phyloP scores from a whole-genome alignment of 495 filamentous ascomycete genomes.

The Neurospora sublineolata region DNA sequence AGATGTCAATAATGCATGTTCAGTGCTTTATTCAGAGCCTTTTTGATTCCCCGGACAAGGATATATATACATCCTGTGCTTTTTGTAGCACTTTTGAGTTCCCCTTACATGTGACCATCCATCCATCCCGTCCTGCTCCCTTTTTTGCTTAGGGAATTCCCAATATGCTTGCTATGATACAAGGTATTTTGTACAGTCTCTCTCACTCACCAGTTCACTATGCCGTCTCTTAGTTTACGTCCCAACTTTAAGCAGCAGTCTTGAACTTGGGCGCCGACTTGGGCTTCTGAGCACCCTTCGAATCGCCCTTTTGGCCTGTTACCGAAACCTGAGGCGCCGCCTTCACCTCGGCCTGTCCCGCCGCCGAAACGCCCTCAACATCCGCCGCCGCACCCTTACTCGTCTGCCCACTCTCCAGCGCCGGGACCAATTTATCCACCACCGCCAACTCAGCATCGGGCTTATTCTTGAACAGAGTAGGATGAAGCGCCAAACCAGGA shows the following conservation, averaged over 20 bases:
- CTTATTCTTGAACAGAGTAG: conserved; percentile 29
- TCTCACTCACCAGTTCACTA: background rate
- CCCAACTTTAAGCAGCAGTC: background rate
- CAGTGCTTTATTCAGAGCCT: too few species aligned
- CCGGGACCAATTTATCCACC: conserved; percentile 24
- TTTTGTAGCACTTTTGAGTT: background rate
- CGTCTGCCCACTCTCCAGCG: conserved; percentile 12
- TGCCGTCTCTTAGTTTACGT: background rate
- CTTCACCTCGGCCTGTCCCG: background rate
- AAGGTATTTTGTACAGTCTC: background rate
- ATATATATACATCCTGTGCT: background rate
- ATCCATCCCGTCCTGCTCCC: background rate
- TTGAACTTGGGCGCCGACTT: background rate
- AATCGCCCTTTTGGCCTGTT: background rate
- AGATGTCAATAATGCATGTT: too few species aligned
- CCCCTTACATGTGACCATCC: background rate
- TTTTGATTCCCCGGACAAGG: background rate
- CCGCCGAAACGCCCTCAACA: background rate
- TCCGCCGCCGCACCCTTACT: conserved; percentile 2
- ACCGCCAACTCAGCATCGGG: conserved; percentile 27
- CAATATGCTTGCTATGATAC: background rate
- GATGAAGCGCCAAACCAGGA: conserved; percentile 28
- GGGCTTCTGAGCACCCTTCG: background rate
- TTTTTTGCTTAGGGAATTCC: background rate
- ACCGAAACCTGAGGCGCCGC: background rate